phyloP scores from a whole-genome alignment of 306 rosid species.

The Rubus idaeus region DNA sequence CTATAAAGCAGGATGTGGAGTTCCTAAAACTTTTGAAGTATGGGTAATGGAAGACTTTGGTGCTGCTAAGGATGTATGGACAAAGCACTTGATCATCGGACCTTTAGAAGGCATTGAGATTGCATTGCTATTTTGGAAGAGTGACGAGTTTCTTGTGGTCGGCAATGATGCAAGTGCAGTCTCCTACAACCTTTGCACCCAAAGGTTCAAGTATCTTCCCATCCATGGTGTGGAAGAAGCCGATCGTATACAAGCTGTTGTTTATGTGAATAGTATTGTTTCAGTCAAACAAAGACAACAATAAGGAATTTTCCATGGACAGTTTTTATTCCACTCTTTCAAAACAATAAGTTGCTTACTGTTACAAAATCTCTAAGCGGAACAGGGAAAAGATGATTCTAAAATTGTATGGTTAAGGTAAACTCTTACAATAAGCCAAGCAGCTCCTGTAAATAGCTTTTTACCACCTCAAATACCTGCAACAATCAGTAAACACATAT shows the following conservation, averaged over 20 bases:
- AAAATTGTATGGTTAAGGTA: background rate
- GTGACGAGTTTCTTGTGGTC: background rate
- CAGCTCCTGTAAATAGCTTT: conserved; percentile 1
- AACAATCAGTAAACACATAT: conserved; percentile 11
- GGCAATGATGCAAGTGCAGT: background rate
- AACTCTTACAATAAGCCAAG: background rate
- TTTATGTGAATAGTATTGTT: background rate
- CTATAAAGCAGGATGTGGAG: background rate
- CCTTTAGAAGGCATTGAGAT: background rate
- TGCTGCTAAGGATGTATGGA: background rate
- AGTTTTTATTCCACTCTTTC: background rate
- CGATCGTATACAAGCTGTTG: background rate
- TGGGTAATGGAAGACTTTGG: background rate
- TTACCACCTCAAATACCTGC: conserved; percentile 19
- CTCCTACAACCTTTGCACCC: background rate
- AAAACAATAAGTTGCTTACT: background rate
- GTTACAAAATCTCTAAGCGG: background rate
- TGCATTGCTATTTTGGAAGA: background rate
- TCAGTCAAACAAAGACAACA: background rate
- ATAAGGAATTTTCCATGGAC: background rate
- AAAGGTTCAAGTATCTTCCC: background rate
- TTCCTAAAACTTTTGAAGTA: background rate
- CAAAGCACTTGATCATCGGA: background rate
- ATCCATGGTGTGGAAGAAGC: background rate
- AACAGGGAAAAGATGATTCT: background rate